Conservation (phyloP, 345 rosid genomes). For the Ceriops zippeliana region DNA sequence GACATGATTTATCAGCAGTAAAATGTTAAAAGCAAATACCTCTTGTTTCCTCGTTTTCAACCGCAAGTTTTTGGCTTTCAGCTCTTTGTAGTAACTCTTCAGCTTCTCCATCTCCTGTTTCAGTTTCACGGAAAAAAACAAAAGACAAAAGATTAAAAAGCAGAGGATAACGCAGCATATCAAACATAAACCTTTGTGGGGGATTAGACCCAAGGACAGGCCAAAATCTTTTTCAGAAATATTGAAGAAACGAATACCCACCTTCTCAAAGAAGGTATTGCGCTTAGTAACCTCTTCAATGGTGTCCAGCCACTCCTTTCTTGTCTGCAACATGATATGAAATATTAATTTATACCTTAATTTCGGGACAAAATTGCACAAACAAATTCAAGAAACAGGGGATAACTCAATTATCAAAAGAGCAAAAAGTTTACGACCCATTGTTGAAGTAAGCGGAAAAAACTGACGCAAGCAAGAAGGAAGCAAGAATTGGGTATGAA, state of each 20-base stretch:
- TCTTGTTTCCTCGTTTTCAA: slow-evolving; percentile 26
- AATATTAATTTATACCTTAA: background rate
- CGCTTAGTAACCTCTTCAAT: background rate
- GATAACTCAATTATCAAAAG: background rate
- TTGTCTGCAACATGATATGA: slow-evolving; percentile 21
- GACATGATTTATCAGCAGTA: background rate
- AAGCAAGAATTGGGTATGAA: background rate
- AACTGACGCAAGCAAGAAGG: background rate
- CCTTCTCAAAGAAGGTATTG: slow-evolving; percentile 19
- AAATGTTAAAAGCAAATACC: slow-evolving; percentile 9
- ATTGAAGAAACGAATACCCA: slow-evolving; percentile 9
- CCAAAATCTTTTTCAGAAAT: slow-evolving; percentile 1
- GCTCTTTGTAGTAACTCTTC: background rate
- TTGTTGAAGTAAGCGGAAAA: background rate
- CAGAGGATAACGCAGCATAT: background rate
- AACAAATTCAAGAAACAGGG: background rate
- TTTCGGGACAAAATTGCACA: background rate
- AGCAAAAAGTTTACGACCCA: background rate
- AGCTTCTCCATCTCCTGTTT: slow-evolving; percentile 31
- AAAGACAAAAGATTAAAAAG: background rate
- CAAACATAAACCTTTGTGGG: too few species aligned
- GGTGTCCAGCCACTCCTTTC: slow-evolving; percentile 19
- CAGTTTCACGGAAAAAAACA: background rate
- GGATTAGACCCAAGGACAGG: slow-evolving; percentile 10
- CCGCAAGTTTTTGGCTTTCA: slow-evolving; percentile 16